Evolutionary conservation across 139 green algal genomes (phyloP), one percentile per base, ranked within the genome.

Genomic region (Coelastrella sp.): DNA sequence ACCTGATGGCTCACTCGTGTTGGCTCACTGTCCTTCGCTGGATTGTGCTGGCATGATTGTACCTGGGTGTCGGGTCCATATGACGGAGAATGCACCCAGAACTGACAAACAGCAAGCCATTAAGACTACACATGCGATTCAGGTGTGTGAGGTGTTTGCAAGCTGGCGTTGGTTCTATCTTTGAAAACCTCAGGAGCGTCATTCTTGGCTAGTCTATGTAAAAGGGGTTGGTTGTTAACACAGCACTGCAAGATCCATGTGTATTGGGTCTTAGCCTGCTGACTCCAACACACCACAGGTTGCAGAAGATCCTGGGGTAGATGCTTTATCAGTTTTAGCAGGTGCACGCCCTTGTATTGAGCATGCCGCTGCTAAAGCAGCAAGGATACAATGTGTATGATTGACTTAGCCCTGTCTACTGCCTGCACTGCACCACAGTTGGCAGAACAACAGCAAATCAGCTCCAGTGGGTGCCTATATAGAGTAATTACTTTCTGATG

Each of bases 31-130:
- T 4, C 90, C 90, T 68, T 76, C 86, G 0, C 23, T 93, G 73
- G 90, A 93, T 65, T 91, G 86, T 60, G 90, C 77, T 65, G 90
- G 90, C 47, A 90, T 92, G 85, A 77, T 91, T 16, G 64, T 77
- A 19, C 90, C 90, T 2, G 90, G 90, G 0, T 54, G 14, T 2
- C 11, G 5, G 0, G 79, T 92, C 6, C 76, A 89, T 71, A 83
- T 92, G 68, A 91, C 85, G 22, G 13, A 3, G 3, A 87, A 89
- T 10, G 77, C 77, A 8, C 58, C 47, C 4, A 87, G 73, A 47
- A 54, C 4, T 13, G 23, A 17, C 4, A 59, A 83, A 13, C 80
- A 74, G 22, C 66, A 82, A 47, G 59, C 88, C 22, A 83, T 80
- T 8, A 81, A 82, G 58, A 92, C 89, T 5, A 89, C 75, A 3